Conservation (phyloP, 2,329 filamentous ascomycete species). For the Helotiales sp. region DNA sequence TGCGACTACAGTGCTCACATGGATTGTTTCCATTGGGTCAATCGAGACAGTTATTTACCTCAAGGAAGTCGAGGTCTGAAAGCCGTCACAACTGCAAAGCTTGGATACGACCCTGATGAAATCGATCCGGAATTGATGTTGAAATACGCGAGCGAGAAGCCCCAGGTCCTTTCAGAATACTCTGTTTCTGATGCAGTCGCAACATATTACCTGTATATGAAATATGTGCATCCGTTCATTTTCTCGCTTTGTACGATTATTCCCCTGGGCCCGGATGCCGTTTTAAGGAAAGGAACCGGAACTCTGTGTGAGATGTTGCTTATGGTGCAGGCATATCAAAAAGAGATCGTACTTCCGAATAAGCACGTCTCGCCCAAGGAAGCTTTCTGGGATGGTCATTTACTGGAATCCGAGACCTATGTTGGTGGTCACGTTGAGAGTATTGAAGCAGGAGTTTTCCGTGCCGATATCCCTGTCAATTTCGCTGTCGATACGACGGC, state of each 20-base stretch:
- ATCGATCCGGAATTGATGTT: conserved; percentile 98
- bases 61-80: conserved; percentile 97
- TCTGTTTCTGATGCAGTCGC: conserved; percentile 98
- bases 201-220: conserved; percentile 99
- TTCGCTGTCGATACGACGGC: conserved; percentile 89
- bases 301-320: conserved; percentile 99
- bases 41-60: conserved; percentile 95
- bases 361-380: conserved; percentile 93
- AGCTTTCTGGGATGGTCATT: conserved; percentile 93
- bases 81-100: conserved; percentile 95
- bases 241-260: conserved; percentile 98
- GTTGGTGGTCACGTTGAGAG: conserved; percentile 98
- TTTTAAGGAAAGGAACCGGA: conserved; percentile 92
- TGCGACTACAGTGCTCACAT: conserved; percentile 96
- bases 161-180: conserved; percentile 94
- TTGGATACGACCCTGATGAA: conserved; percentile 98
- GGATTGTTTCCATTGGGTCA: conserved; percentile 99
- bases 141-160: conserved; percentile 84
- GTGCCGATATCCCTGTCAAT: conserved; percentile 92
- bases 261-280: conserved; percentile 90
- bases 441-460: conserved; percentile 97
- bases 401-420: conserved; percentile 96
- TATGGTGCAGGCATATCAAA: conserved; percentile 96
- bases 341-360: conserved; percentile 91
- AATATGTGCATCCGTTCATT: conserved; percentile 99